Conservation (phyloP, 345 rosid genomes). For the Moringa oleifera region DNA sequence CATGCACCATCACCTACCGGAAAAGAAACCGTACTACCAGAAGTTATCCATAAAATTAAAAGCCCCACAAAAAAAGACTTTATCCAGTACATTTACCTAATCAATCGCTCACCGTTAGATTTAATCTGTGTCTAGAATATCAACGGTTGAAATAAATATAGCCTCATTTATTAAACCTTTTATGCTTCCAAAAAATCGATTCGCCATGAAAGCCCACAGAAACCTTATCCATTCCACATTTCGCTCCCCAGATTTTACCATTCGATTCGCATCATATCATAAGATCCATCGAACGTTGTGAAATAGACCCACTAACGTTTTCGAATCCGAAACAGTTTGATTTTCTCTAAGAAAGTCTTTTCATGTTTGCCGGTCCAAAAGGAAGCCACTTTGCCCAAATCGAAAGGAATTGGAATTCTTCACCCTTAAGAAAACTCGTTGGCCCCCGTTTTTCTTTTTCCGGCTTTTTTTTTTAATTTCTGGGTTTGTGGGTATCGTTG, state of each 20-base stretch:
- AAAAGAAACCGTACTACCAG: too few species aligned
- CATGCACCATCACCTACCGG: too few species aligned
- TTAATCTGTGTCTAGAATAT: too few species aligned
- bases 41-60: too few species aligned
- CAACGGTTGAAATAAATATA: too few species aligned
- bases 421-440: not conserved
- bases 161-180: too few species aligned
- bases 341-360: conserved; percentile 19
- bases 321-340: not conserved
- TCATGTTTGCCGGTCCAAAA: conserved; percentile 8
- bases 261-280: not conserved
- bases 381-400: not conserved
- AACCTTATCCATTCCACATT: not conserved
- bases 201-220: not conserved
- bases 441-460: not conserved
- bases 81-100: too few species aligned
- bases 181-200: too few species aligned
- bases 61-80: too few species aligned
- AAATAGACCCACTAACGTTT: not conserved
- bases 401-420: not conserved
- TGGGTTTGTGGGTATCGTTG: not conserved
- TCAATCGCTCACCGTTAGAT: too few species aligned
- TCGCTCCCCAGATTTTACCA: not conserved
- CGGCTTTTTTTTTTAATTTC: not conserved
- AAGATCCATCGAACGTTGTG: conserved; percentile 7